Evolutionary conservation across 306 rosid species (phyloP), one percentile per base, ranked within the genome.

Genomic region (Gastrolobium bilobum): DNA sequence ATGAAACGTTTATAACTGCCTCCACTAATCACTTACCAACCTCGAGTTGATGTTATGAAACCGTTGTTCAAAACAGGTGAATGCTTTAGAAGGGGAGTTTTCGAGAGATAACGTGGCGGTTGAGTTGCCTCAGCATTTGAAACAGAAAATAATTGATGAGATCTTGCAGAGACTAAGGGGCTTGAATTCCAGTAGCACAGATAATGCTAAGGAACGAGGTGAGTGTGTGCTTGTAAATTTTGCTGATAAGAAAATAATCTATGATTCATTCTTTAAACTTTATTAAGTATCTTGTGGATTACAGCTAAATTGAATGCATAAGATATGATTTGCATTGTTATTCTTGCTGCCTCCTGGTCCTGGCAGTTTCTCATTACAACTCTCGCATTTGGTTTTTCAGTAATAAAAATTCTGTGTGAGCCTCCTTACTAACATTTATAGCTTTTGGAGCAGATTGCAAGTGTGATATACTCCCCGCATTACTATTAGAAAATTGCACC

Each of bases 181-280:
- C 75, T 86, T 86, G 89, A 90, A 87, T 79, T 75, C 79, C 43
- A 83, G 77, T 68, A 78, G 82, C 43, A 75, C 64, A 26, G 62
- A 84, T 71, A 67, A 61, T 71, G 79, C 89, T 54, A 75, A 72
- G 83, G 97, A 94, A 79, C 87, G 86, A 87, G 97, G 98, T 89
- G n/a, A 71, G 83, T 84, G 68, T 10, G 9, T 77, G 44, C 31
- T 52, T 60, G 67, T 71, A 40, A 26, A 14, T 62, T 57, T 30
- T 44, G 34, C 61, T 39, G 33, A 47, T 54, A 15, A 10, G 14
- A 15, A 57, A 20, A 20, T 20, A 20, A 20, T 20, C 26, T 57
- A 10, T 4, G 7, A 3, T 59, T 46, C n/a, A 3, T 47, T 68
- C 9, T 3, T 4, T 26, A 5, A 52, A 54, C 38, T 9, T 15